These are phyloP conservation scores for Iberis amara DNA, from an alignment of 441 rosid species.

Conservation along the genomic window DNA sequence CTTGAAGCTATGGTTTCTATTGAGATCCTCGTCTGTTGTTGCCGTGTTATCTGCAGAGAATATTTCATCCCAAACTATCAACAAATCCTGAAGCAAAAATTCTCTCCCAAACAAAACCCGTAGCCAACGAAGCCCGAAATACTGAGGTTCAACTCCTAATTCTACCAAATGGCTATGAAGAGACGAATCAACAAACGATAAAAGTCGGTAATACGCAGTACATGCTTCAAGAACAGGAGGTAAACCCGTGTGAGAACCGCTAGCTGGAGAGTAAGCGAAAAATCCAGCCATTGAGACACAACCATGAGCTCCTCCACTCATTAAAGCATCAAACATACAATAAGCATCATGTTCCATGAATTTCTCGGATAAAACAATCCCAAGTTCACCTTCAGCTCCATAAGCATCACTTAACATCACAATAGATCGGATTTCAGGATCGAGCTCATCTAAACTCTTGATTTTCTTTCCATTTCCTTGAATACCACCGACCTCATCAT, in stretches of 20 bases:
- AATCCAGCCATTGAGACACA: slow-evolving; percentile 79
- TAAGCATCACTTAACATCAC: slow-evolving; percentile 78
- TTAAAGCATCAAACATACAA: slow-evolving; percentile 90
- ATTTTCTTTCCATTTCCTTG: slow-evolving; percentile 46
- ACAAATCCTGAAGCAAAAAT: slow-evolving; percentile 62
- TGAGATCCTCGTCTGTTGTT: slow-evolving; percentile 28
- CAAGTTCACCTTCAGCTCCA: slow-evolving; percentile 97
- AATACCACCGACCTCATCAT: slow-evolving; percentile 45
- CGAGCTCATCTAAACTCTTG: slow-evolving; percentile 59
- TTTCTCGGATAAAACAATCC: slow-evolving; percentile 89
- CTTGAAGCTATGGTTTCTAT: slow-evolving; percentile 37
- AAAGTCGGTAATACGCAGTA: slow-evolving; percentile 68
- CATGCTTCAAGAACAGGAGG: slow-evolving; percentile 92
- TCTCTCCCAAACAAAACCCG: slow-evolving; percentile 90
- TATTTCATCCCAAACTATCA: slow-evolving; percentile 87
- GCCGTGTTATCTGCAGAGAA: slow-evolving; percentile 54
- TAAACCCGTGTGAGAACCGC: slow-evolving; percentile 53
- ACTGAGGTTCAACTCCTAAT: slow-evolving; percentile 95
- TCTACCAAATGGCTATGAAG: slow-evolving; percentile 80
- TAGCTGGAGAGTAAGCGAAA: slow-evolving; percentile 48
- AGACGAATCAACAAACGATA: slow-evolving; percentile 70
- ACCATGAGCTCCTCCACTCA: slow-evolving; percentile 63
- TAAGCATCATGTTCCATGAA: slow-evolving; percentile 97
- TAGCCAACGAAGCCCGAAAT: slow-evolving; percentile 93
- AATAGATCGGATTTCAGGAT: slow-evolving; percentile 68